Conservation (phyloP, 441 rosid genomes). For the Populus trichocarpa region DNA sequence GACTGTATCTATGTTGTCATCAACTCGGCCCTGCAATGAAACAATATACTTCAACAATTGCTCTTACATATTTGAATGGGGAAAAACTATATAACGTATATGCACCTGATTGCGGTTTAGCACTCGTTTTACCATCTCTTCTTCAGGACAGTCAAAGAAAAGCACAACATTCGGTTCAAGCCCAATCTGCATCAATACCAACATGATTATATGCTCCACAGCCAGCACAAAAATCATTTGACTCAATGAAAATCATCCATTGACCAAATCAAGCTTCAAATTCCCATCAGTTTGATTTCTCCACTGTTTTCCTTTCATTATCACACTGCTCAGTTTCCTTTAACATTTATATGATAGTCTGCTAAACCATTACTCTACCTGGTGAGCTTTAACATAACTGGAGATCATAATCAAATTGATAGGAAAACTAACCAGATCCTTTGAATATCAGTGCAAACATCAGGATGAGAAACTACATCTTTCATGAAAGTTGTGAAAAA, state of each 20-base stretch:
- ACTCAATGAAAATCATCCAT: not conserved
- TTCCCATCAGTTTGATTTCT: not conserved
- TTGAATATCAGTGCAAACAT: slow-evolving; percentile 3
- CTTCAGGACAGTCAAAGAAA: slow-evolving; percentile 85
- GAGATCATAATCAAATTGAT: slow-evolving; percentile 5
- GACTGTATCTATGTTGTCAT: slow-evolving; percentile 82
- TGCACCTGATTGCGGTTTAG: slow-evolving; percentile 82
- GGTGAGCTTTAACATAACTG: not conserved
- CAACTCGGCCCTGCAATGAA: slow-evolving; percentile 74
- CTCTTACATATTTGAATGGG: slow-evolving; percentile 3
- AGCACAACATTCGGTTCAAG: slow-evolving; percentile 76
- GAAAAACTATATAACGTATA: slow-evolving; percentile 8
- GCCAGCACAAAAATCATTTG: not conserved
- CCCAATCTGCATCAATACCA: slow-evolving; percentile 44
- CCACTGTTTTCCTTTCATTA: not conserved
- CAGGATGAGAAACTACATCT: not conserved
- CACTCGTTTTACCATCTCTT: slow-evolving; percentile 90
- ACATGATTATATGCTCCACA: not conserved
- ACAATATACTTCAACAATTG: slow-evolving; percentile 1
- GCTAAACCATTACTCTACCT: not conserved
- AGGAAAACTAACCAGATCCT: not conserved
- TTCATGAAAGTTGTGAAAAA: not conserved
- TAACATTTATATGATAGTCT: not conserved
- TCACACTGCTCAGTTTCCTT: not conserved
- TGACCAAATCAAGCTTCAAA: not conserved